Evolutionary conservation across 2,329 filamentous ascomycete genomes (phyloP).

Genomic region (Colletotrichum sp.): DNA sequence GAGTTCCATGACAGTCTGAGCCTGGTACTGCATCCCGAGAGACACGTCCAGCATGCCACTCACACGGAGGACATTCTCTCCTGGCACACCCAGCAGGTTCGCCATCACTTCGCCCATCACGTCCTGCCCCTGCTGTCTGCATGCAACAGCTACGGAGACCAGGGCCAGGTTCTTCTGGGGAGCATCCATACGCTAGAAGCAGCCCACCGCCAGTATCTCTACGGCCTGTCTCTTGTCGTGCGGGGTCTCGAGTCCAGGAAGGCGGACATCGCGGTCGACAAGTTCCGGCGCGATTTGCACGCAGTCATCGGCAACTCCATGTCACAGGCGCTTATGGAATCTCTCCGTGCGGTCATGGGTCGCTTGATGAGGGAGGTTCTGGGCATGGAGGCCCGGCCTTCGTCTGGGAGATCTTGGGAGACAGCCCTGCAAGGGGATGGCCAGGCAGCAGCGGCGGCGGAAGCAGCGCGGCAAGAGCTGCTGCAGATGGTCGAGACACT

Average conservation of each 20-base stretch:
- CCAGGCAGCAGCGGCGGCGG: slow-evolving; percentile 23
- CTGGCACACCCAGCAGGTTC: slow-evolving; percentile 67
- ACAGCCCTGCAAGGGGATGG: slow-evolving; percentile 26
- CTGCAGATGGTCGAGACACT: slow-evolving; percentile 63
- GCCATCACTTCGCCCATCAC: slow-evolving; percentile 64
- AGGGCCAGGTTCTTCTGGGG: slow-evolving; percentile 52
- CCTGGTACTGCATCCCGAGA: slow-evolving; percentile 55
- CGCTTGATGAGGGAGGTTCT: slow-evolving; percentile 51
- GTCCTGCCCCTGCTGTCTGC: slow-evolving; percentile 61
- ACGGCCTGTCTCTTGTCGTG: slow-evolving; percentile 57
- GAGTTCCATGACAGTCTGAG: slow-evolving; percentile 57
- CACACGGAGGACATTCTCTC: slow-evolving; percentile 61
- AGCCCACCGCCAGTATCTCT: slow-evolving; percentile 62
- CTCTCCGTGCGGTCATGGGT: slow-evolving; percentile 60
- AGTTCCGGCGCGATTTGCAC: slow-evolving; percentile 67
- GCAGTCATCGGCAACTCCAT: slow-evolving; percentile 70
- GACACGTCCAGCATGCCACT: slow-evolving; percentile 51
- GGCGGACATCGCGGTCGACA: slow-evolving; percentile 44
- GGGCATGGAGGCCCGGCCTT: slow-evolving; percentile 29
- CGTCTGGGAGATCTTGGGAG: slow-evolving; percentile 11
- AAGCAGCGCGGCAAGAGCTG: slow-evolving; percentile 54
- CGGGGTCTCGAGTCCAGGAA: slow-evolving; percentile 47
- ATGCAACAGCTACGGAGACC: slow-evolving; percentile 46
- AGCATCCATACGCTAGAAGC: slow-evolving; percentile 64
- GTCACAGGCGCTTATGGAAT: slow-evolving; percentile 55